phyloP scores from a whole-genome alignment of 2,329 filamentous ascomycete genomes.

The Diaporthe destruens region DNA sequence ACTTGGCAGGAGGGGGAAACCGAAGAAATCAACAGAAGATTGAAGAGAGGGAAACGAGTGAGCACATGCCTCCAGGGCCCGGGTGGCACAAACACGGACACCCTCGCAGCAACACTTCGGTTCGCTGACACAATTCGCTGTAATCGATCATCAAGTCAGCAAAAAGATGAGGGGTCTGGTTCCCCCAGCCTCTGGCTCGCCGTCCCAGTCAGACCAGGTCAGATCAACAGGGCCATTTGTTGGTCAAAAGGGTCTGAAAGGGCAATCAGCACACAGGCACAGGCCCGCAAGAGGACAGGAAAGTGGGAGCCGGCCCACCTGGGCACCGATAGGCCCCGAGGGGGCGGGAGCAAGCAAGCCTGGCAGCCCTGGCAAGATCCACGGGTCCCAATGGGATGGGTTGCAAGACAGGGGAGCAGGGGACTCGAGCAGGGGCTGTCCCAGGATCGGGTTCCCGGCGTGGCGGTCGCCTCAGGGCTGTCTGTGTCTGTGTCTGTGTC shows the following conservation, averaged over 20 bases:
- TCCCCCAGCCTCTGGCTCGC: background rate
- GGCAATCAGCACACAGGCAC: background rate
- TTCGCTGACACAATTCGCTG: background rate
- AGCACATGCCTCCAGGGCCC: background rate
- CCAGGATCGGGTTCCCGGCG: constrained; percentile 35
- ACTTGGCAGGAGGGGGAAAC: constrained; percentile 28
- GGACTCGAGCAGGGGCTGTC: constrained; percentile 28
- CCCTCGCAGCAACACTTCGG: background rate
- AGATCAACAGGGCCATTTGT: background rate
- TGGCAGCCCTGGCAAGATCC: background rate
- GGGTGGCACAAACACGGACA: constrained; percentile 1
- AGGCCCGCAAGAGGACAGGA: background rate
- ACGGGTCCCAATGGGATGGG: constrained; percentile 38
- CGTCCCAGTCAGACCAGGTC: background rate
- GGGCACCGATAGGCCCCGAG: constrained; percentile 20
- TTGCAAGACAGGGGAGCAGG: constrained; percentile 19
- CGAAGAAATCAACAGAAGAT: constrained; percentile 2
- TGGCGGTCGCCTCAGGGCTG: constrained; percentile 30
- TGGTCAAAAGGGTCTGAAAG: too few species aligned
- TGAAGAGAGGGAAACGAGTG: too few species aligned
- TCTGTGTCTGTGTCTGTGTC: background rate
- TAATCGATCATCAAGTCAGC: background rate
- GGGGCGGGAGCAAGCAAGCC: constrained; percentile 17
- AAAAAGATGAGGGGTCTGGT: background rate
- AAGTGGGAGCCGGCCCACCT: constrained; percentile 15